phyloP scores from a whole-genome alignment of 306 rosid genomes.

The Dryas drummondii region DNA sequence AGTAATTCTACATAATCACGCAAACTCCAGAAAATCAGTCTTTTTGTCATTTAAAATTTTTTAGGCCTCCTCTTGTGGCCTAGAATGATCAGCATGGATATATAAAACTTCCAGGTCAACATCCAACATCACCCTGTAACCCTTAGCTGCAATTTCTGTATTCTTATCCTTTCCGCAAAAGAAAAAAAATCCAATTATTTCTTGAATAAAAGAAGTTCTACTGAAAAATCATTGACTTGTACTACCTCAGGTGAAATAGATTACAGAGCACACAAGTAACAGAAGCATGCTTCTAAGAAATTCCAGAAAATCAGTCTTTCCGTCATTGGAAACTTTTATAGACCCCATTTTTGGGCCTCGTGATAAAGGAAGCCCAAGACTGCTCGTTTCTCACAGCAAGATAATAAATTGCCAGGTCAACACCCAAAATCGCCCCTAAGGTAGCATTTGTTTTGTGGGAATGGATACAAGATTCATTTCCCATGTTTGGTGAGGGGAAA shows the following conservation, averaged over 20 bases:
- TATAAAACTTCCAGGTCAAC: background rate
- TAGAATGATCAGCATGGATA: background rate
- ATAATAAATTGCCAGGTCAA: background rate
- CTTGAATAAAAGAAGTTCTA: background rate
- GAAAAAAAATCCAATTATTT: background rate
- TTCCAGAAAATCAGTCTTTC: background rate
- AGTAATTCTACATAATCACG: background rate
- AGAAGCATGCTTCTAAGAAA: background rate
- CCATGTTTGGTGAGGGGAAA: too few relatives aligned
- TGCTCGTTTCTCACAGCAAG: background rate
- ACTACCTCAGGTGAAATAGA: background rate
- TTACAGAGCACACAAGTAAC: background rate
- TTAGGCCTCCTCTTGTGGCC: background rate
- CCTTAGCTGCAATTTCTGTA: background rate
- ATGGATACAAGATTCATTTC: too few relatives aligned
- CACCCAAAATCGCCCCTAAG: background rate
- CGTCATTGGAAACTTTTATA: background rate
- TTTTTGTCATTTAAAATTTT: background rate
- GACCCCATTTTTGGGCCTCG: background rate
- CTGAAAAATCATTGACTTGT: background rate
- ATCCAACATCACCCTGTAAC: background rate
- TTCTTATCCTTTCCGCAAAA: background rate
- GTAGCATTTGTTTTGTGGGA: too few relatives aligned
- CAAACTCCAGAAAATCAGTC: background rate
- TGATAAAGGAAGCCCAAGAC: background rate